phyloP scores from a whole-genome alignment of 2,329 filamentous ascomycete genomes.

The Plenodomus lindquistii region DNA sequence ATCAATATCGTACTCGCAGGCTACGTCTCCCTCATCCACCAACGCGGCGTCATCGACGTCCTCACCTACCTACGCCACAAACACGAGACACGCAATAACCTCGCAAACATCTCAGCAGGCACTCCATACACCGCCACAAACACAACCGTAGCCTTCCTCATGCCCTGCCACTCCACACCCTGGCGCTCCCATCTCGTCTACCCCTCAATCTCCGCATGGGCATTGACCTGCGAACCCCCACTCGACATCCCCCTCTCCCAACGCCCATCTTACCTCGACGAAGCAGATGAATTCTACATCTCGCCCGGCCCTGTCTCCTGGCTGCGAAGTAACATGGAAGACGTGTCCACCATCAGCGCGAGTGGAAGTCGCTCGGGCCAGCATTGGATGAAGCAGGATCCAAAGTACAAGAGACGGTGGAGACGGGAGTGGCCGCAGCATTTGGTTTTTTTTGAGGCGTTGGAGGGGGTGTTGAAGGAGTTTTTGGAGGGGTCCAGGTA shows the following conservation, averaged over 20 bases:
- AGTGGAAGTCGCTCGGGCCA: constrained; percentile 23
- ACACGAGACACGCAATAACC: constrained; percentile 58
- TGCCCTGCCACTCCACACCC: constrained; percentile 94
- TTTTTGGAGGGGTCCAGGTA: constrained; percentile 55
- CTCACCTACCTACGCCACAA: constrained; percentile 74
- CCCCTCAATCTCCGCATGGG: constrained; percentile 75
- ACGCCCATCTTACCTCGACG: constrained; percentile 75
- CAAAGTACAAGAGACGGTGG: constrained; percentile 20
- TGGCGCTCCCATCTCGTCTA: constrained; percentile 89
- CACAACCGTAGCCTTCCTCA: constrained; percentile 75
- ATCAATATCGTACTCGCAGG: constrained; percentile 72
- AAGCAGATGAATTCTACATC: constrained; percentile 88
- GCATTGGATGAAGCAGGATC: constrained; percentile 29
- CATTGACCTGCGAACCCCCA: constrained; percentile 88
- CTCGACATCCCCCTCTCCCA: constrained; percentile 66
- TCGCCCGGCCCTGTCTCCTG: constrained; percentile 54
- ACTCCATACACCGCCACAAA: not conserved
- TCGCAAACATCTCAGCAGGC: constrained; percentile 6
- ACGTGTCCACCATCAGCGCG: constrained; percentile 23
- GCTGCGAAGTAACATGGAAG: constrained; percentile 49
- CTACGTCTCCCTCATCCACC: constrained; percentile 75
- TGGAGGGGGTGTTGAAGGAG: constrained; percentile 55
- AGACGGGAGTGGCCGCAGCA: constrained; percentile 49
- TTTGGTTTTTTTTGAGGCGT: constrained; percentile 60
- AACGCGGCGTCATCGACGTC: constrained; percentile 76